phyloP scores from a whole-genome alignment of 1,284 basidiomycete species.

The Porodaedalea pini region DNA sequence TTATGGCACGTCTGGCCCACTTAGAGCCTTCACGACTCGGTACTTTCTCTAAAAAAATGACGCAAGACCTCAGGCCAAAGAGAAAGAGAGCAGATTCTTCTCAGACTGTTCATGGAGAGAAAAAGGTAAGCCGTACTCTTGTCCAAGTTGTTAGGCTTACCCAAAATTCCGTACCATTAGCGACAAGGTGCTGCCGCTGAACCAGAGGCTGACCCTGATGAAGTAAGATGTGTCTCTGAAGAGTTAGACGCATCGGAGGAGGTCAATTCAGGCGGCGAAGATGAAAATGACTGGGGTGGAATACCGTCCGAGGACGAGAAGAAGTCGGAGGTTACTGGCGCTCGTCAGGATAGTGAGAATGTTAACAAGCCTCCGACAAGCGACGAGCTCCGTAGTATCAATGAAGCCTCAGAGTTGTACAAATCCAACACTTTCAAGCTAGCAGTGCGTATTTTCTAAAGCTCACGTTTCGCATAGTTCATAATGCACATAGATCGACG shows the following conservation, averaged over 20 bases:
- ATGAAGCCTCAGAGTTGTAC: slow-evolving; percentile 76
- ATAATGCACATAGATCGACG: slow-evolving; percentile 60
- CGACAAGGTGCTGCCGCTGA: not conserved
- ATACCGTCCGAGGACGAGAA: slow-evolving; percentile 12
- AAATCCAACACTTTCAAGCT: slow-evolving; percentile 83
- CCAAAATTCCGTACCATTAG: no score
- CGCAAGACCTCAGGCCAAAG: slow-evolving; percentile 3
- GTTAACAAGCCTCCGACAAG: slow-evolving; percentile 55
- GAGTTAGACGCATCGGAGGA: not conserved
- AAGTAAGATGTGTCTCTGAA: not conserved
- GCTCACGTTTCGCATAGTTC: slow-evolving; percentile 18
- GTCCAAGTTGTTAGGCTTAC: no score
- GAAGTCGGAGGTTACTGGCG: not conserved
- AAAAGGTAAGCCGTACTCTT: not conserved
- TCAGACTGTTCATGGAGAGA: not conserved
- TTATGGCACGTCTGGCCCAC: not conserved
- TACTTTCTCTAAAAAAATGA: not conserved
- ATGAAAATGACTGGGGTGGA: slow-evolving; percentile 30
- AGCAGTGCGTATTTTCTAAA: slow-evolving; percentile 43
- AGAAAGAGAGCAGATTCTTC: not conserved
- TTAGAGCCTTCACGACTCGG: not conserved
- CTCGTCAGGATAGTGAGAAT: slow-evolving; percentile 21
- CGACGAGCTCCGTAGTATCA: slow-evolving; percentile 73
- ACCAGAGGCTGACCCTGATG: not conserved
- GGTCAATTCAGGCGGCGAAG: slow-evolving; percentile 29